These are phyloP conservation scores for Lepiota brunneoincarnata DNA, from an alignment of 768 basidiomycete genomes.

Conservation along the genomic window DNA sequence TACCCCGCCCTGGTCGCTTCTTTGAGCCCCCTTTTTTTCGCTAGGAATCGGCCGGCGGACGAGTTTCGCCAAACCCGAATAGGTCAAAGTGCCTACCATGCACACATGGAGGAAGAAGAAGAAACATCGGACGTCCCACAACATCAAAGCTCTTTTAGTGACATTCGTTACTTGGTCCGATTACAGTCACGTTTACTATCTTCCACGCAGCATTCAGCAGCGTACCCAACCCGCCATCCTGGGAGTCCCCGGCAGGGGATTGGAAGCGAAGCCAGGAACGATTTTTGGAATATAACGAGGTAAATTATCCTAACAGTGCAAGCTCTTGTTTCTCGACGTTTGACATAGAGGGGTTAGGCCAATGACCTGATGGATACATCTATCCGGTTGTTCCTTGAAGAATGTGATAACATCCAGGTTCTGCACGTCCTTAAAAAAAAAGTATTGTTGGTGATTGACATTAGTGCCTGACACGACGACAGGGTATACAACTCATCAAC, in stretches of 20 bases:
- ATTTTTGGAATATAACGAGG: constrained; percentile 57
- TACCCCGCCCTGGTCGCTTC: constrained; percentile 9
- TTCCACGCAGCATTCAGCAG: constrained; percentile 64
- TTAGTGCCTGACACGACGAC: background rate
- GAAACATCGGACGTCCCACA: constrained; percentile 3
- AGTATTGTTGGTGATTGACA: background rate
- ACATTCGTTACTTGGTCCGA: constrained; percentile 69
- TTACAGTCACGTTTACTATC: constrained; percentile 60
- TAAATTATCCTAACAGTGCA: constrained; percentile 23
- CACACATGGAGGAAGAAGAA: constrained; percentile 31
- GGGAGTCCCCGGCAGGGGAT: constrained; percentile 50
- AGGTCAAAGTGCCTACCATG: constrained; percentile 54
- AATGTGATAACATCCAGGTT: constrained; percentile 75
- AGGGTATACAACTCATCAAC: constrained; percentile 72
- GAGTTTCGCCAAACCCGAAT: constrained; percentile 30
- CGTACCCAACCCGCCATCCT: constrained; percentile 55
- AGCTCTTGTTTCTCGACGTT: background rate
- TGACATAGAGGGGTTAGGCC: constrained; percentile 35
- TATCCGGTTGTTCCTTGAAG: constrained; percentile 67
- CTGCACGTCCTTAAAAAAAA: background rate
- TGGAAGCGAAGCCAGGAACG: constrained; percentile 53
- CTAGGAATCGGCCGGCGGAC: constrained; percentile 13
- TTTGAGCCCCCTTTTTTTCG: background rate
- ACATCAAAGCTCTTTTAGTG: constrained; percentile 19
- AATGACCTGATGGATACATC: constrained; percentile 67